A percentile compares a stretch with the other conserved stretches of the same genome.
These are phyloP conservation scores for Ogataea chonburiensis DNA, from an alignment of 805 yeast genomes.

Conservation along the genomic window DNA sequence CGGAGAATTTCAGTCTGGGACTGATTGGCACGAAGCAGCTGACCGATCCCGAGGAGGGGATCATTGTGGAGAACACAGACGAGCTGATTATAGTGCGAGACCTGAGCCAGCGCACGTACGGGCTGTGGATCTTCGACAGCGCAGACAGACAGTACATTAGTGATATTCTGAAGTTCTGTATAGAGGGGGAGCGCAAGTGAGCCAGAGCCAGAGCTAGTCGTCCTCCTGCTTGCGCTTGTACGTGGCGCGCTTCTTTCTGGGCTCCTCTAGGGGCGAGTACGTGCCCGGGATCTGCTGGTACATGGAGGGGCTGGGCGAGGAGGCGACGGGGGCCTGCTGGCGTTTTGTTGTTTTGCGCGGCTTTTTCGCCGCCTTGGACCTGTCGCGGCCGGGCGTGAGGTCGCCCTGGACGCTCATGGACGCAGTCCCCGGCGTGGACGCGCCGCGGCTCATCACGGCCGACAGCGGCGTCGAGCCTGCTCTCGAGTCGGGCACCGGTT, in stretches of 20 bases:
- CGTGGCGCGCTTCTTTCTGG: conserved; percentile 30
- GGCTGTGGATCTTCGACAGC: conserved; percentile 74
- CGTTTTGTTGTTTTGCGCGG: conserved; percentile 35
- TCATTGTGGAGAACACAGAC: conserved; percentile 68
- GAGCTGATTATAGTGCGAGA: conserved; percentile 69
- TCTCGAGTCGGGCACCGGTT: conserved; percentile 9
- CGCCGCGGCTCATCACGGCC: conserved; percentile 4
- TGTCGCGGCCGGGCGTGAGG: conserved; percentile 13
- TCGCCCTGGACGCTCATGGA: conserved; percentile 8
- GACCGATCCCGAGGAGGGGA: conserved; percentile 36
- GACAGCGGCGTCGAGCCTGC: conserved; percentile 8
- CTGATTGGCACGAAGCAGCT: conserved; percentile 52
- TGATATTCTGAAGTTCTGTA: conserved; percentile 37
- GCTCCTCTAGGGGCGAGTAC: conserved; percentile 21
- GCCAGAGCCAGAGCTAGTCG: conserved; percentile 1
- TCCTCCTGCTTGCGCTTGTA: conserved; percentile 26
- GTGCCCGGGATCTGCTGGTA: conserved; percentile 34
- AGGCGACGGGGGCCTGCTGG: conserved; percentile 27
- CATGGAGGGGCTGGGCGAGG: conserved; percentile 22
- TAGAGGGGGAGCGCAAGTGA: conserved; percentile 17
- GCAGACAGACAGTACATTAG: conserved; percentile 61
- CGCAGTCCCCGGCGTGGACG: conserved; percentile 9
- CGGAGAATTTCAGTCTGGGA: conserved; percentile 73
- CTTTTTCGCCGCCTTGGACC: conserved; percentile 28
- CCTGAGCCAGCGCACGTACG: conserved; percentile 67